Evolutionary conservation across 805 yeast species (phyloP), one percentile per base, ranked within the genome.

Genomic region (Sugiyamaella lignohabitans): DNA sequence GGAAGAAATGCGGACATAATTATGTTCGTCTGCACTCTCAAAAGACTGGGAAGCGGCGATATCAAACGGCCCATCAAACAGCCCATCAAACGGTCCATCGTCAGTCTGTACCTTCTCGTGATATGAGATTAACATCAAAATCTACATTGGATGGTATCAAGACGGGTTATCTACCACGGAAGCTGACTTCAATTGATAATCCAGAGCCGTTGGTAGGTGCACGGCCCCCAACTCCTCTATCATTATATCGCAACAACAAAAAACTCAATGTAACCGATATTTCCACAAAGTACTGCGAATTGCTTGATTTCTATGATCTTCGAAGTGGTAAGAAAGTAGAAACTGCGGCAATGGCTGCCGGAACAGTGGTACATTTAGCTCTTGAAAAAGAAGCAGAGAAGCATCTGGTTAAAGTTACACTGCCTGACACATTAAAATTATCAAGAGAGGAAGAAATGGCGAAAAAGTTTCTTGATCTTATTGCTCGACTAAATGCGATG

Each of bases 271-370:
- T 57, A 5, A 56, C 61, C 2, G 57, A 53, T 27, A 45, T 59
- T 20, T 48, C 50, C 8, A 45, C 58, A 1, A 50, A 48, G 36
- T 49, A 52, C 37, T 59, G 63, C 43, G 63, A 59, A 45, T 40
- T 59, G 20, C 38, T 45, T 34, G 30, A 37, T n/a, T 47, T 59
- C 18, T 59, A 56, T 41, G 43, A 44, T n/a, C 17, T 42, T 35
- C 32, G 36, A 16, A 14, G 32, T 6, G 45, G 48, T 24, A 38
- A 27, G 2, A 24, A 36, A 14, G 21, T 18, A 27, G 37, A 34
- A n/a, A 42, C 57, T 2, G 34, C 30, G 32, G 55, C 56, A 2
- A 50, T 54, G 50, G 30, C 29, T 2, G 37, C 32, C 3, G 63
- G 63, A 29, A 52, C 54, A 2, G 46, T 30, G 4, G 40, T 53